Base-by-base conservation (phyloP, 2,329 filamentous ascomycete genomes). In the Aspergillus sp. region DNA sequence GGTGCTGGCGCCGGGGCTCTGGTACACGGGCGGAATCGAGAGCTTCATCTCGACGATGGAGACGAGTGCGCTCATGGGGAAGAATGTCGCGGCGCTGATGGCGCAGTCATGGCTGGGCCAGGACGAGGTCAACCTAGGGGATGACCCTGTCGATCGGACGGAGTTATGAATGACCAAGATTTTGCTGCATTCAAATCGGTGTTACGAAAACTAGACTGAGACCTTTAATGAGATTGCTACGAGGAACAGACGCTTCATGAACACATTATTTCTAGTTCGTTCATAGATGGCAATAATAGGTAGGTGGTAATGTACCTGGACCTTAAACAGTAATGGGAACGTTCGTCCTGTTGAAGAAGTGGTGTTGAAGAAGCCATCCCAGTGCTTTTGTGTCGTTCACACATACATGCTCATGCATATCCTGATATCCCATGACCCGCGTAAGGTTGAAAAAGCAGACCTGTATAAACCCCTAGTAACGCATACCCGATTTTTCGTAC, bases 31-130 rank as follows among this genome's bases (percentile, higher is more conserved):
- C 48, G 81, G 80, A 0, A 95, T 97, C 41, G 93, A 97, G 73
- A 87, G 87, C 60, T 96, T 99, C 68, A 95, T 97, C 60, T 94
- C 88, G 9, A 96, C 91, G 0, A 97, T 99, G 94, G 94, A 99
- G 77, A 96, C 94, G 6, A 96, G 86, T 68, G 88, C 90, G 1
- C 72, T 97, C 60, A 94, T 94, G 84, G 94, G 94, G 4, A 78
- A 71, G 66, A 85, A 86, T 55, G 76, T 82, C 50, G 77, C 76
- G 14, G 76, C 78, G 51, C 79, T 83, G 57, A 83, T 83, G 45
- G 65, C 67, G 66, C 81, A 78, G 73, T 81, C 72, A 4, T 76
- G 81, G 53, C 70, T 79, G 50, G 79, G 61, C 20, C 26, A 60
- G 36, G 45, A 40, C 17, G 50, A 49, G 24, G 38, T 33, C 5